Conservation (phyloP, 2,329 filamentous ascomycete species). For the Didymella glomerata region DNA sequence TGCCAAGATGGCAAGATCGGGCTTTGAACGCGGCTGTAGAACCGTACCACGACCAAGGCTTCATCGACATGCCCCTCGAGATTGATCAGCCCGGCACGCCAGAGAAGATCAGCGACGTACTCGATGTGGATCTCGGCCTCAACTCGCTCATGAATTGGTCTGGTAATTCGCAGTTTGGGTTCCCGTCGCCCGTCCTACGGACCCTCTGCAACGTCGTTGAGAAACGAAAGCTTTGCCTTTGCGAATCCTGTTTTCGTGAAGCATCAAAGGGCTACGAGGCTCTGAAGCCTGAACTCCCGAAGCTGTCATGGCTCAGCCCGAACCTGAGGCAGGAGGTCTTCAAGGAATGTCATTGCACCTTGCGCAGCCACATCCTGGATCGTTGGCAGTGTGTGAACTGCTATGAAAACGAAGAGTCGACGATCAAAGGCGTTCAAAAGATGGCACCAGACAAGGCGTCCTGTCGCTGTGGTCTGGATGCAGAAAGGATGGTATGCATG, state of each 20-base stretch:
- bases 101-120: constrained; percentile 37
- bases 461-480: constrained; percentile 7
- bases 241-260: constrained; percentile 19
- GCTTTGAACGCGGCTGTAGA: constrained; percentile 2
- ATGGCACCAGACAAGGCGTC: neutral
- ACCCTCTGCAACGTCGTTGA: constrained; percentile 39
- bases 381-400: constrained; percentile 31
- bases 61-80: constrained; percentile 42
- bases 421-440: neutral
- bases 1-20: constrained; percentile 12
- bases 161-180: constrained; percentile 29
- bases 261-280: constrained; percentile 7
- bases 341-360: constrained; percentile 13
- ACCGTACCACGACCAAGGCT: constrained; percentile 45
- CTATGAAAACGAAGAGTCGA: constrained; percentile 18
- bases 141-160: constrained; percentile 29
- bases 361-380: constrained; percentile 21
- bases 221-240: constrained; percentile 28
- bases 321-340: neutral
- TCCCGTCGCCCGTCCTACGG: constrained; percentile 40
- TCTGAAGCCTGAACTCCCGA: constrained; percentile 4
- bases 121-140: constrained; percentile 38
- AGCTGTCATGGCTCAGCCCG: constrained; percentile 5
- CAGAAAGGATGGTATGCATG: constrained; percentile 7
- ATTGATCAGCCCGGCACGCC: constrained; percentile 26